Percentiles rank a stretch among this genome's conserved stretches.
These are phyloP conservation scores for Coemansia sp. DNA, from an alignment of 192 early-diverging fungal species.

Conservation along the genomic window DNA sequence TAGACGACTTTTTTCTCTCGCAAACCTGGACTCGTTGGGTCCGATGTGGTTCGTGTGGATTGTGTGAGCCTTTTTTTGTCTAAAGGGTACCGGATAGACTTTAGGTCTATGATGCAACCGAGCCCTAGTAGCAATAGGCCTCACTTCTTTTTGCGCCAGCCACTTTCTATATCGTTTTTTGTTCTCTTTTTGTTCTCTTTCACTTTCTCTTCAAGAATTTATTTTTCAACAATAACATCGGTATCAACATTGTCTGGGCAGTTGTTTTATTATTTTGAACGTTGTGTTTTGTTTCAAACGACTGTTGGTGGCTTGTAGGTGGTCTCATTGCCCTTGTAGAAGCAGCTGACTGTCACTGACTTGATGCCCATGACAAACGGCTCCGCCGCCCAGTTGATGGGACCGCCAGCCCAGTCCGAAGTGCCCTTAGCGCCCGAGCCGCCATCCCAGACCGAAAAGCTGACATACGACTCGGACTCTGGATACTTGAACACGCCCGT, in stretches of 20 bases:
- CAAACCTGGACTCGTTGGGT: not conserved
- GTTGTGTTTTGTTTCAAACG: conserved; percentile 7
- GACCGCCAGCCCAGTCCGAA: conserved; percentile 60
- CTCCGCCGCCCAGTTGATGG: conserved; percentile 55
- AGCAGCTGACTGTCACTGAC: conserved; percentile 55
- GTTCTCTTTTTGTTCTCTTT: conserved; percentile 2
- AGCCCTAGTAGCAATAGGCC: not conserved
- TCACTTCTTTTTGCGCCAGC: not conserved
- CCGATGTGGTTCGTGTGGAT: not conserved
- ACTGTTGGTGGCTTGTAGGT: conserved; percentile 35
- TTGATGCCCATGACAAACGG: conserved; percentile 56
- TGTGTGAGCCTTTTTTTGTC: not conserved
- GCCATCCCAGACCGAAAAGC: conserved; percentile 67
- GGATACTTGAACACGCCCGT: conserved; percentile 52
- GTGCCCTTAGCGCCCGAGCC: conserved; percentile 58
- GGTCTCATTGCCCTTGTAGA: conserved; percentile 55
- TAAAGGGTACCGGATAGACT: not conserved
- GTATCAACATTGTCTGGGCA: not conserved
- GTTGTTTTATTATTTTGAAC: not conserved
- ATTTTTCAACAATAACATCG: not conserved
- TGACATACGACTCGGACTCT: conserved; percentile 49
- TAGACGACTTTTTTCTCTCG: not conserved
- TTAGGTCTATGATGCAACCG: not conserved
- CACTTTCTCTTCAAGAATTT: not conserved
- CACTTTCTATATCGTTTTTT: not conserved